Conservation (phyloP, 768 basidiomycete species). For the Kwoniella newhampshirensis region DNA sequence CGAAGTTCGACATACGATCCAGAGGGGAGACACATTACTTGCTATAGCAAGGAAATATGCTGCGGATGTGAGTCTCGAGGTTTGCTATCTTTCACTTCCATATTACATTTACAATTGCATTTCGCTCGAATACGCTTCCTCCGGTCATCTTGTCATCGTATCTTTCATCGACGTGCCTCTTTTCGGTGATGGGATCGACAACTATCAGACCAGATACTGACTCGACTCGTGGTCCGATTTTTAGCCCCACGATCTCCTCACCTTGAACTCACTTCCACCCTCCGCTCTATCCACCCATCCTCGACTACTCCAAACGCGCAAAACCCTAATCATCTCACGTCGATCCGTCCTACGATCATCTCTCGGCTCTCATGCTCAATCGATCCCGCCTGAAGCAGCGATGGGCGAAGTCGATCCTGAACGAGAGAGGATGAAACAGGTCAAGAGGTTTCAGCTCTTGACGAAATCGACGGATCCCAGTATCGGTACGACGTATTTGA, state of each 20-base stretch:
- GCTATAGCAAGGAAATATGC: slow-evolving; percentile 40
- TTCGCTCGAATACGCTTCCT: too few relatives aligned
- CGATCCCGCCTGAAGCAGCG: background rate
- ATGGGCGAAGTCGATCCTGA: slow-evolving; percentile 18
- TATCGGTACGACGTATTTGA: slow-evolving; percentile 39
- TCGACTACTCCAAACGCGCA: slow-evolving; percentile 44
- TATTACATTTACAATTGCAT: too few relatives aligned
- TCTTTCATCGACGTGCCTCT: background rate
- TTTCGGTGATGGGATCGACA: too few relatives aligned
- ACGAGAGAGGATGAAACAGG: slow-evolving; percentile 26
- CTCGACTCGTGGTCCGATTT: too few relatives aligned
- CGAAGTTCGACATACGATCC: slow-evolving; percentile 38
- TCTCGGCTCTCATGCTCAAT: background rate
- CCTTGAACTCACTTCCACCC: slow-evolving; percentile 44
- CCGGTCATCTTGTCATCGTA: background rate
- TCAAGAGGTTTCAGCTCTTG: slow-evolving; percentile 50
- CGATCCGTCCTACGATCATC: slow-evolving; percentile 17
- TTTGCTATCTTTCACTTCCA: background rate
- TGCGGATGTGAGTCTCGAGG: slow-evolving; percentile 48
- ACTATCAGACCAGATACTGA: too few relatives aligned
- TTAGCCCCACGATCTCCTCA: slow-evolving; percentile 49
- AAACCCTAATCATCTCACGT: slow-evolving; percentile 33
- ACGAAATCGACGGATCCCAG: slow-evolving; percentile 43
- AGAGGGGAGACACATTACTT: slow-evolving; percentile 37
- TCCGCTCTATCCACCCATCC: slow-evolving; percentile 40